phyloP scores from a whole-genome alignment of 495 filamentous ascomycete genomes.

The Talaromyces adpressus region DNA sequence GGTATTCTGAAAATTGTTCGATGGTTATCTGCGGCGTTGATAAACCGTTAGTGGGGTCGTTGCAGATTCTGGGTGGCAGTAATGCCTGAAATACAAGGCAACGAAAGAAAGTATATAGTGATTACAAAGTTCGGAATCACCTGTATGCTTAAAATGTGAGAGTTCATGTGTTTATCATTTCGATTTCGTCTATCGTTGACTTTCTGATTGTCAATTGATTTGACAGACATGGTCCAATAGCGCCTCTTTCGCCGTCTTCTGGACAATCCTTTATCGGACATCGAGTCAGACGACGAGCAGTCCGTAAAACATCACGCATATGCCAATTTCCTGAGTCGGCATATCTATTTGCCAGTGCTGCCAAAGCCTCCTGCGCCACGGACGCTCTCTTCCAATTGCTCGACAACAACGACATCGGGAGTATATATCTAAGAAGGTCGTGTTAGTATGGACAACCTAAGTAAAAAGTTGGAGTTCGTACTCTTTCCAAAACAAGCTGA shows the following conservation, averaged over 20 bases:
- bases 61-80: not conserved
- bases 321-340: not conserved
- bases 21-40: not conserved
- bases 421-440: slow-evolving; percentile 60
- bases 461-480: slow-evolving; percentile 18
- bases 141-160: not conserved
- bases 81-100: not conserved
- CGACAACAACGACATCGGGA: slow-evolving; percentile 80
- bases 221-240: not conserved
- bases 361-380: slow-evolving; percentile 90
- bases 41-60: not conserved
- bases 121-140: not conserved
- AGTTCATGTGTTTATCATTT: not conserved
- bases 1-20: not conserved
- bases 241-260: not conserved
- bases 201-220: not conserved
- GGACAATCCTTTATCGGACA: not conserved
- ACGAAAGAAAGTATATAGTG: not conserved
- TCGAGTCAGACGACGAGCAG: not conserved
- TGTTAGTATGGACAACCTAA: slow-evolving; percentile 8
- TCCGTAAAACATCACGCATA: not conserved
- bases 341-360: slow-evolving; percentile 60
- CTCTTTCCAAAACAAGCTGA: slow-evolving; percentile 84
- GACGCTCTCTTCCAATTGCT: slow-evolving; percentile 83
- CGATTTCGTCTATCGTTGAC: not conserved